phyloP scores from a whole-genome alignment of 202 grass and related monocot species.

The Saccharum hybrid region DNA sequence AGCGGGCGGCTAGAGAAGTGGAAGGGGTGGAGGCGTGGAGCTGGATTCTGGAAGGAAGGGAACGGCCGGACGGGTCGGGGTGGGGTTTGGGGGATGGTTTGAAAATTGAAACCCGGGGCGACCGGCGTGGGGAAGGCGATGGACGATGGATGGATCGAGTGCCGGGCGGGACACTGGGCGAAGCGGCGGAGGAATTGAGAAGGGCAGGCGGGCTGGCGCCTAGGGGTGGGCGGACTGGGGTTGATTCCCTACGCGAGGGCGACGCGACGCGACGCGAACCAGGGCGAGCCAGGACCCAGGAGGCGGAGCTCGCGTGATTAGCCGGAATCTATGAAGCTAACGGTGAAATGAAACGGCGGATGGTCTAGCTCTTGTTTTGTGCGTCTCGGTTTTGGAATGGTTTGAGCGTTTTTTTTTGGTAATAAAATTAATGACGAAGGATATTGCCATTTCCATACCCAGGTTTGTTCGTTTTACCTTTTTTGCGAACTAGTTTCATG shows the following conservation, averaged over 20 bases:
- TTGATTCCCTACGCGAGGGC: too few species aligned
- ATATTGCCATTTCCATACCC: neutral
- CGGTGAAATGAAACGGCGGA: neutral
- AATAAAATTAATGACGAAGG: neutral
- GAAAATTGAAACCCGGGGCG: slow-evolving; percentile 46
- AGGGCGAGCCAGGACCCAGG: too few species aligned
- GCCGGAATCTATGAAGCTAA: neutral
- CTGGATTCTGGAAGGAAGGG: neutral
- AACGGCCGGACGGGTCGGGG: neutral
- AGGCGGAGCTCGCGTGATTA: too few species aligned
- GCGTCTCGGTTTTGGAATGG: slow-evolving; percentile 6
- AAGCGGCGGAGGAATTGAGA: slow-evolving; percentile 13
- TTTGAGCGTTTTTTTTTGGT: neutral
- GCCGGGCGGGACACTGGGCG: neutral
- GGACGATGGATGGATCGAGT: neutral
- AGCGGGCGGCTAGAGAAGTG: neutral
- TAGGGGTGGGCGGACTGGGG: too few species aligned
- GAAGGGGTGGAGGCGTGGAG: neutral
- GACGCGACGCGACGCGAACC: too few species aligned
- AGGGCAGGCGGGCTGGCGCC: neutral
- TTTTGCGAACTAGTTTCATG: neutral
- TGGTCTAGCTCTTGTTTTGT: neutral
- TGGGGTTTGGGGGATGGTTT: slow-evolving; percentile 49
- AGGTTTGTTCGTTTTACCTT: neutral
- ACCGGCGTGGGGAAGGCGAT: slow-evolving; percentile 21